Evolutionary conservation across 108 stramenopile genomes (phyloP).

Genomic region (Cyclotella cryptica): DNA sequence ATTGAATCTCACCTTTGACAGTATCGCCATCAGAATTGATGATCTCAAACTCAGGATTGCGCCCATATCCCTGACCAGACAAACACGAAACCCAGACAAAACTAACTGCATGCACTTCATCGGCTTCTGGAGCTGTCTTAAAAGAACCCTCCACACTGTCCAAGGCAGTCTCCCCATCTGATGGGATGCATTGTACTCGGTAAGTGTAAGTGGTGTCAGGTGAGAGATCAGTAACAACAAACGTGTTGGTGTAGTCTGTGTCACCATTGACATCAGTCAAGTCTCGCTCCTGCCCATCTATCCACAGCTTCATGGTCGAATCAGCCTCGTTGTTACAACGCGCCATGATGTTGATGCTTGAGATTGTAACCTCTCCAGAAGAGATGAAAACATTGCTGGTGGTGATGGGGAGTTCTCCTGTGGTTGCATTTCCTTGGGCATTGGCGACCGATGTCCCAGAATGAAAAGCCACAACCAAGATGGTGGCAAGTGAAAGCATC

Average conservation of each 20-base stretch:
- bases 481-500: no score
- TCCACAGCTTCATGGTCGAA: slow-evolving; percentile 27
- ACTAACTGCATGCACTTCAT: slow-evolving; percentile 23
- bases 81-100: slow-evolving; percentile 55
- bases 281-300: slow-evolving; percentile 15
- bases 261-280: slow-evolving; percentile 18
- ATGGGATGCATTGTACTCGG: slow-evolving; percentile 28
- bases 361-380: slow-evolving; percentile 38
- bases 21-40: slow-evolving; percentile 27
- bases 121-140: slow-evolving; percentile 33
- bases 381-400: slow-evolving; percentile 49
- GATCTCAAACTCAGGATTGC: slow-evolving; percentile 52
- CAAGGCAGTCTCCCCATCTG: slow-evolving; percentile 4
- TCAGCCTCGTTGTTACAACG: slow-evolving; percentile 51
- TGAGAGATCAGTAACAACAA: slow-evolving; percentile 34
- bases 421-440: neutral
- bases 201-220: slow-evolving; percentile 36
- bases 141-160: slow-evolving; percentile 48
- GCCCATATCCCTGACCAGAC: slow-evolving; percentile 58
- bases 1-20: slow-evolving; percentile 32
- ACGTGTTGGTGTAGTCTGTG: slow-evolving; percentile 48
- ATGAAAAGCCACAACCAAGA: no score
- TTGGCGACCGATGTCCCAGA: no score
- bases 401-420: slow-evolving; percentile 44
- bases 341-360: slow-evolving; percentile 43